Evolutionary conservation across 73 alveolate genomes (phyloP).

Genomic region (Halteria grandinella): DNA sequence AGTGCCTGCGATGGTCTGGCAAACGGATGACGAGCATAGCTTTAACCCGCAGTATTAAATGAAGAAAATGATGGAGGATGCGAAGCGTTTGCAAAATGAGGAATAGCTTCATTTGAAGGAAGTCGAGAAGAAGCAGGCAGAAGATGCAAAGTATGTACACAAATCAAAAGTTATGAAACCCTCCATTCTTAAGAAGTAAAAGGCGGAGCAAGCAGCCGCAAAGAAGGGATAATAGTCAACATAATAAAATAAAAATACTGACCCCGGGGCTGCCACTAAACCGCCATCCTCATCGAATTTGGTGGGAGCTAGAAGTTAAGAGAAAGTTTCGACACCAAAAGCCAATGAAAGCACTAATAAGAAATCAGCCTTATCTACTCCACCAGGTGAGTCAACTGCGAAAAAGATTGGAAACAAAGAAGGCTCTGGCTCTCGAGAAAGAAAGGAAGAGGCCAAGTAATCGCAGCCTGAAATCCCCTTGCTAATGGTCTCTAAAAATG

Average conservation of each 20-base stretch:
- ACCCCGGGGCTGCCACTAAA: background rate
- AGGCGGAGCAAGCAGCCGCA: conserved; percentile 3
- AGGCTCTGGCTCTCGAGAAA: too few relatives aligned
- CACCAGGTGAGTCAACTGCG: too few relatives aligned
- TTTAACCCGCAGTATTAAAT: conserved; percentile 33
- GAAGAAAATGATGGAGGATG: conserved; percentile 43
- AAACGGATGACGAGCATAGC: conserved; percentile 42
- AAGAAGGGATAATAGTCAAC: background rate
- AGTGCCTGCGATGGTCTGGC: background rate
- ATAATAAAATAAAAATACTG: background rate
- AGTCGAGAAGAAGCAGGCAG: background rate
- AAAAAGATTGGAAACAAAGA: too few relatives aligned
- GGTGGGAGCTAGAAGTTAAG: background rate
- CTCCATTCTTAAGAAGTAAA: conserved; percentile 14
- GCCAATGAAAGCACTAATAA: background rate
- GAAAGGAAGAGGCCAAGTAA: too few relatives aligned
- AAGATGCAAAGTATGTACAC: conserved; percentile 19
- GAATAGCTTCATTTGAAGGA: background rate
- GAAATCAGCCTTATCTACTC: background rate
- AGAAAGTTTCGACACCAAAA: background rate
- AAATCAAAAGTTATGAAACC: conserved; percentile 44
- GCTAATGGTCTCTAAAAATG: too few relatives aligned
- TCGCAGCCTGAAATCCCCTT: too few relatives aligned
- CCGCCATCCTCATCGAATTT: background rate
- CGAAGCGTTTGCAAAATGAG: conserved; percentile 9